Conservation (phyloP, 1,284 basidiomycete species). For the Cryptococcus sp. region DNA sequence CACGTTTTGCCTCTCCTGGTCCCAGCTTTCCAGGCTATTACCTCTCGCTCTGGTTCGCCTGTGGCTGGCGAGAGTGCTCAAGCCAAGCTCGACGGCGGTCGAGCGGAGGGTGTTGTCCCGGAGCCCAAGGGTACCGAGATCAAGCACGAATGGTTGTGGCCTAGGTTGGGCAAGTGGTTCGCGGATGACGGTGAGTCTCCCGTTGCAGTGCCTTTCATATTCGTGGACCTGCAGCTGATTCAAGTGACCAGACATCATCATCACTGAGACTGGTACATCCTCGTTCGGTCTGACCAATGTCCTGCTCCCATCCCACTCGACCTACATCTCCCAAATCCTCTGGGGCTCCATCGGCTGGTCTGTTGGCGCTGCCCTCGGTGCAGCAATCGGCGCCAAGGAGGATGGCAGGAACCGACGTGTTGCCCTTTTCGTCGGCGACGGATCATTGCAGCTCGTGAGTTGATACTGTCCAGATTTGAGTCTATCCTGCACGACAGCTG, state of each 20-base stretch:
- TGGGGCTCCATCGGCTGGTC: slow-evolving; percentile 53
- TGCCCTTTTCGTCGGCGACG: slow-evolving; percentile 78
- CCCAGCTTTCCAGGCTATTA: slow-evolving; percentile 43
- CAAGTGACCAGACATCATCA: slow-evolving; percentile 63
- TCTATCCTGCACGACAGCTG: too few relatives aligned
- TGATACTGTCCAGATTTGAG: background rate
- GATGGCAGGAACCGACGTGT: slow-evolving; percentile 63
- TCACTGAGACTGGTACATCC: slow-evolving; percentile 72
- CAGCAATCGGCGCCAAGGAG: slow-evolving; percentile 70
- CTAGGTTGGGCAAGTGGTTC: slow-evolving; percentile 77
- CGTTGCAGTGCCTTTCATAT: background rate
- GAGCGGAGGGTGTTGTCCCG: slow-evolving; percentile 32
- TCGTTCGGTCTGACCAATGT: slow-evolving; percentile 77
- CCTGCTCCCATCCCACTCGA: slow-evolving; percentile 66
- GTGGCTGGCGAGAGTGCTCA: slow-evolving; percentile 29
- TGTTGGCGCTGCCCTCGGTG: slow-evolving; percentile 60
- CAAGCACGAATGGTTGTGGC: slow-evolving; percentile 84
- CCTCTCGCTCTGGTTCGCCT: slow-evolving; percentile 23
- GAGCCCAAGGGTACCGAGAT: slow-evolving; percentile 53
- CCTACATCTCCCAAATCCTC: slow-evolving; percentile 67
- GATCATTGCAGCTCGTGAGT: slow-evolving; percentile 56
- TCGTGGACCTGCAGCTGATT: background rate
- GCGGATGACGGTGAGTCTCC: slow-evolving; percentile 57
- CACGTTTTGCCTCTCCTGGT: slow-evolving; percentile 54
- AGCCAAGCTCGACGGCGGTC: slow-evolving; percentile 37